phyloP scores from a whole-genome alignment of 495 filamentous ascomycete species.

The Xylaria flabelliformis region DNA sequence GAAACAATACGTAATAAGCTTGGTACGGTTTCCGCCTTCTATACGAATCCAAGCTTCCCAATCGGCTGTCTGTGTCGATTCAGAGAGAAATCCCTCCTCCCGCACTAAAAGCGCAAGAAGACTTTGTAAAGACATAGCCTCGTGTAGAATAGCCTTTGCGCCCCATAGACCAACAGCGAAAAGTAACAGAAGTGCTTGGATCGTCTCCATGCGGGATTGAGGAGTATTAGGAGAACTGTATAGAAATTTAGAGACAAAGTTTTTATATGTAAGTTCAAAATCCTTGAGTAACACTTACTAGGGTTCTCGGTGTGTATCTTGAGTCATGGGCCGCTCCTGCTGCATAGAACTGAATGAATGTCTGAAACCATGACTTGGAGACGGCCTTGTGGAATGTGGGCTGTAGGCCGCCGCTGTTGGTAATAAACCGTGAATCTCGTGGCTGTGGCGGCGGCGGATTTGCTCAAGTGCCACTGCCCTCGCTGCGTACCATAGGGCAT shows the following conservation, averaged over 20 bases:
- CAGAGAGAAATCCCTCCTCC: constrained; percentile 57
- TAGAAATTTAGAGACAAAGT: constrained; percentile 31
- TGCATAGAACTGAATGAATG: constrained; percentile 60
- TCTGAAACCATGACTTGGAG: constrained; percentile 56
- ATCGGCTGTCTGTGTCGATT: constrained; percentile 48
- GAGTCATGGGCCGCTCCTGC: constrained; percentile 57
- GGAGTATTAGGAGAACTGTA: constrained; percentile 55
- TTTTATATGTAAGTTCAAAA: constrained; percentile 2
- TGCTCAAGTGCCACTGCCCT: constrained; percentile 61
- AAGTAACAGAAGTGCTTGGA: constrained; percentile 61
- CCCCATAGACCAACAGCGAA: constrained; percentile 66
- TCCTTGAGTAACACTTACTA: constrained; percentile 46
- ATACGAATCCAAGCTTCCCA: constrained; percentile 67
- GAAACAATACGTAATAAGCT: constrained; percentile 64
- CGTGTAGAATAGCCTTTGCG: constrained; percentile 61
- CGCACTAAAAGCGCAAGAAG: constrained; percentile 60
- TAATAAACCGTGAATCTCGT: constrained; percentile 56
- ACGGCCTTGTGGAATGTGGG: constrained; percentile 57
- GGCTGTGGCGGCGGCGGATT: constrained; percentile 58
- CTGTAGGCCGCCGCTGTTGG: constrained; percentile 58
- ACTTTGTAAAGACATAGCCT: constrained; percentile 61
- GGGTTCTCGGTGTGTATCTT: constrained; percentile 58
- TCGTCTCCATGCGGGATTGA: constrained; percentile 61
- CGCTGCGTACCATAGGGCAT: constrained; percentile 73
- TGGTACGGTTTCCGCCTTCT: constrained; percentile 61